Evolutionary conservation across 768 basidiomycete genomes (phyloP).

Genomic region (Leccinum arenicola): DNA sequence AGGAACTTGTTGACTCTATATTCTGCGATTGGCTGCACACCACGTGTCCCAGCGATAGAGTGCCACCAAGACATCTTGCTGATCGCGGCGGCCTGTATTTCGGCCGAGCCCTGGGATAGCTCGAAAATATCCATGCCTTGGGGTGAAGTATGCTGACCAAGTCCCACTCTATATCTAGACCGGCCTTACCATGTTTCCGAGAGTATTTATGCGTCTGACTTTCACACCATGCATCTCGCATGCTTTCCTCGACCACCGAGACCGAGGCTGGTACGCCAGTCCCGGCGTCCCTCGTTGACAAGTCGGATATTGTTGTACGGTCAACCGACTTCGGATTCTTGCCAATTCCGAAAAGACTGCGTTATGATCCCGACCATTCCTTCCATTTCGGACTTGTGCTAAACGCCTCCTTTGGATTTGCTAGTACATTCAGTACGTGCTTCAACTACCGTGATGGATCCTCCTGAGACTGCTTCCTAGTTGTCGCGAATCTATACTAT

Average conservation of each 20-base stretch:
- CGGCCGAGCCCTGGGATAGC: not conserved
- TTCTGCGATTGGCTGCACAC: not conserved
- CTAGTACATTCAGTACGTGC: conserved; percentile 44
- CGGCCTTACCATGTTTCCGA: not conserved
- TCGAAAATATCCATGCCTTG: not conserved
- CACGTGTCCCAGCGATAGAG: not conserved
- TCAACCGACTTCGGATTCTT: conserved; percentile 58
- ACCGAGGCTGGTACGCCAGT: not conserved
- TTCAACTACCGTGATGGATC: not conserved
- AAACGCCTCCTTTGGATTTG: conserved; percentile 61
- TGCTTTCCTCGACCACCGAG: conserved; percentile 15
- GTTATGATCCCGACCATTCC: conserved; percentile 48
- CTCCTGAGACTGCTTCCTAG: conserved; percentile 31
- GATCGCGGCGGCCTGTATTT: not conserved
- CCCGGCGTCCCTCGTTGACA: not conserved
- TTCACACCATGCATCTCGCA: conserved; percentile 2
- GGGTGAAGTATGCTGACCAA: not conserved
- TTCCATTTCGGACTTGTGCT: conserved; percentile 51
- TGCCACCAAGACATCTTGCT: not conserved
- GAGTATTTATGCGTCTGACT: conserved; percentile 13
- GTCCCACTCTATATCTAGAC: not conserved
- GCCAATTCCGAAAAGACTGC: conserved; percentile 57
- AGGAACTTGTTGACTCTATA: not conserved
- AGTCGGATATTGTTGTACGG: not conserved
- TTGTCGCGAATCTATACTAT: conserved; percentile 78